A percentile compares a stretch with the other conserved stretches of the same genome.
These are phyloP conservation scores for Lentinula guzmanii DNA, from an alignment of 768 basidiomycete genomes.

Conservation along the genomic window DNA sequence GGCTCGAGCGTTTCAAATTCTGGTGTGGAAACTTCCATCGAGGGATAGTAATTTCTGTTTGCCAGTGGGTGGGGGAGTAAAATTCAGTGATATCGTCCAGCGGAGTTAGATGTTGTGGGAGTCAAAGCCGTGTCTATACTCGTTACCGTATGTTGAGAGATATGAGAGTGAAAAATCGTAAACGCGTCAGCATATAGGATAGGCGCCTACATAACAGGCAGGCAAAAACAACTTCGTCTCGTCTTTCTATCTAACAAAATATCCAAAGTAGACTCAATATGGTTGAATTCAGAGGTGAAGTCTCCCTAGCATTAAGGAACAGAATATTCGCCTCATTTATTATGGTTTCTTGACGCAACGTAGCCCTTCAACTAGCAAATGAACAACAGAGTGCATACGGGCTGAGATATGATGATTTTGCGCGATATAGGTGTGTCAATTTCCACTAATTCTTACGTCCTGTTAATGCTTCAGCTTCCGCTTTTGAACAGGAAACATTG, in stretches of 20 bases:
- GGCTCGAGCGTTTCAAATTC: constrained; percentile 44
- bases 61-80: no score
- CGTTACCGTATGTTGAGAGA: no score
- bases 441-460: background rate
- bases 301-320: background rate
- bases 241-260: no score
- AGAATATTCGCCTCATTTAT: background rate
- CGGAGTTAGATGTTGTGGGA: no score
- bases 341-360: background rate
- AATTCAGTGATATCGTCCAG: no score
- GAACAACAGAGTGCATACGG: constrained; percentile 90
- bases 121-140: no score
- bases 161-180: no score
- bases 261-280: background rate
- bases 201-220: no score
- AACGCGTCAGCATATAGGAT: no score
- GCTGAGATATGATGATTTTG: constrained; percentile 82
- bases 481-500: constrained; percentile 72
- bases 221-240: no score
- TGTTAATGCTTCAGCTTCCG: background rate
- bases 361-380: constrained; percentile 80
- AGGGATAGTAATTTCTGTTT: no score
- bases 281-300: background rate
- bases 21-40: background rate
- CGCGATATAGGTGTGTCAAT: constrained; percentile 64